Evolutionary conservation across 805 yeast genomes (phyloP), one percentile per base, ranked within the genome.

Genomic region (Ogataea glucozyma): DNA sequence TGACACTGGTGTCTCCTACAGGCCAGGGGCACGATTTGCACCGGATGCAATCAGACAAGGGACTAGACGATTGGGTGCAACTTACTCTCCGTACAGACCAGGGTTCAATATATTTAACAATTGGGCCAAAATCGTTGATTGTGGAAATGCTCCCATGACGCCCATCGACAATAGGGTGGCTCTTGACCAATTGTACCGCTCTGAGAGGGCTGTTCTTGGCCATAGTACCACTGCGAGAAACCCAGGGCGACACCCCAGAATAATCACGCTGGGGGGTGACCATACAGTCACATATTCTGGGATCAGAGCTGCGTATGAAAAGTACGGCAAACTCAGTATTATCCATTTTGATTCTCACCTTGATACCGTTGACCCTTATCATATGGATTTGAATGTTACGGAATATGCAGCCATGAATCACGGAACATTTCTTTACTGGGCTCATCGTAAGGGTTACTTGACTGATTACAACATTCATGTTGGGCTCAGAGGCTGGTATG

Each of bases 341-440:
- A 58, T 79, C 13, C 85, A 81, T 56, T 81, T 81, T 49, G 88
- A 81, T 56, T 72, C 83, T 19, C 88, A 82, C 58, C 71, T 82
- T 32, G 88, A 83, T 61, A 81, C 88, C 2, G 82, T 87, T 84
- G 72, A 80, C 48, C 86, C 86, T 7, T 58, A 67, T 41, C 70
- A 67, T 20, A 67, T 79, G 47, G 84, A 84, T 19, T 82, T 83
- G 1, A 81, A 80, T 13, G 67, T 79, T 22, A 66, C 81, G 6
- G 70, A 73, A 49, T 80, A 81, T 55, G 78, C 79, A 66, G 46
- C 56, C 9, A 40, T 57, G 30, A 81, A 80, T 54, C 87, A 81
- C 57, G 87, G 87, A 6, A 79, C 87, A 0, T 79, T 78, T 49
- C 64, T 81, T 31, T 84, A 79, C 57, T 80, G 78, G 66, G 87